Percentiles rank a stretch among this genome's conserved stretches.
These are phyloP conservation scores for Lentinula boryana DNA, from an alignment of 768 basidiomycete genomes.

Conservation along the genomic window DNA sequence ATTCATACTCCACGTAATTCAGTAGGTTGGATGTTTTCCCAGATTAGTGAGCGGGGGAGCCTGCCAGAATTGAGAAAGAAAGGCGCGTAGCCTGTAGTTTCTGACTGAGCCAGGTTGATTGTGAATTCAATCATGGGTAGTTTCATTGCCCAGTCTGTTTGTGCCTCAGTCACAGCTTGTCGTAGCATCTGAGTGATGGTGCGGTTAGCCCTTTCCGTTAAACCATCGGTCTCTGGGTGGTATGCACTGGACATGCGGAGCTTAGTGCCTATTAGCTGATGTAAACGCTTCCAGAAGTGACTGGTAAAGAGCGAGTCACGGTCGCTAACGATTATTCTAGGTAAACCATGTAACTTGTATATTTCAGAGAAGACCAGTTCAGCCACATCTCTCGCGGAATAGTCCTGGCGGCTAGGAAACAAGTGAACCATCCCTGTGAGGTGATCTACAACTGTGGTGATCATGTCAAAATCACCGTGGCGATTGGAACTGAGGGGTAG, in stretches of 20 bases:
- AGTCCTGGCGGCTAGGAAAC: conserved; percentile 16
- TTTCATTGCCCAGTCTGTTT: conserved; percentile 12
- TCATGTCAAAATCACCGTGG: conserved; percentile 15
- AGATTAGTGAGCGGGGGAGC: conserved; percentile 8
- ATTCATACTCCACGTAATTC: too few species aligned
- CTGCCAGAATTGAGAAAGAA: background rate
- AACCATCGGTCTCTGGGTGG: conserved; percentile 6
- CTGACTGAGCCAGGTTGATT: background rate
- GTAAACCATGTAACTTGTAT: conserved; percentile 23
- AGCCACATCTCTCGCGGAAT: conserved; percentile 20
- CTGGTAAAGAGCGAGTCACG: conserved; percentile 23
- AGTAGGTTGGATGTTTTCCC: too few species aligned
- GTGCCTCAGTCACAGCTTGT: conserved; percentile 13
- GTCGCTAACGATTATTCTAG: conserved; percentile 16
- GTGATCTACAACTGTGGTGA: conserved; percentile 16
- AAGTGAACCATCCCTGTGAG: conserved; percentile 19
- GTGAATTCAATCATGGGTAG: conserved; percentile 12
- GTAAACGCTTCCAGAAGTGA: conserved; percentile 15
- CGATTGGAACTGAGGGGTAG: conserved; percentile 10
- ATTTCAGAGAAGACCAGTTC: conserved; percentile 22
- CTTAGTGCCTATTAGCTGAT: conserved; percentile 8
- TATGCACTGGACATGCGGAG: conserved; percentile 10
- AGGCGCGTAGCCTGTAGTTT: conserved; percentile 14
- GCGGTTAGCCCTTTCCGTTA: conserved; percentile 13
- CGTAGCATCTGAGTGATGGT: conserved; percentile 18